Evolutionary conservation across 2,329 filamentous ascomycete species (phyloP), one percentile per base, ranked within the genome.

Genomic region (Epichloe gansuensis): DNA sequence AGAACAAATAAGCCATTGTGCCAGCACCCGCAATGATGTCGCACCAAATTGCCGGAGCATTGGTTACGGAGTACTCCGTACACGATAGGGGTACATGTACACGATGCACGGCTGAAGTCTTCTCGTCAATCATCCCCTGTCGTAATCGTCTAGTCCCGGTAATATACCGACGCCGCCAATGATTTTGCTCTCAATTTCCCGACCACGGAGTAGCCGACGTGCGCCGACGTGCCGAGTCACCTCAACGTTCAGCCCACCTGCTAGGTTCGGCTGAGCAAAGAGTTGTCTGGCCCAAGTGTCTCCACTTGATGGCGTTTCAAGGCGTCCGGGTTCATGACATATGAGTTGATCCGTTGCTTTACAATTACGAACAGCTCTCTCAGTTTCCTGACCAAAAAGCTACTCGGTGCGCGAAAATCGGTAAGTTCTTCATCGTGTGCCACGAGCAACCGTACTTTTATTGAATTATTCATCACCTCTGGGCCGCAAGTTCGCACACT

Each of bases 241-340:
- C 42, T 23, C 8, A 44, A 44, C 6, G 7, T 23, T 15, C 42
- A 44, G 42, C 41, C 38, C 23, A 28, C n/a, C 48, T 38, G 25
- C n/a, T 17, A 41, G 48, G 48, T 15, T 23, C 31, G 31, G 39
- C 34, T 50, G 39, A 44, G 48, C 38, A 5, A 43, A 34, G 39
- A 43, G 12, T 23, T 50, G 39, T 50, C 39, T 37, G 48, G 39
- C 39, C 28, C 38, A 43, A 17, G 42, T 51, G 49, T 50, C 49
- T 51, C 49, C 49, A 51, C 49, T 23, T 39, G 34, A 46, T 51
- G 43, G 47, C 23, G 31, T 48, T 11, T 50, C 41, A 41, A 11
- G 17, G 41, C 34, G 41, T 21, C 31, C 21, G 21, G 21, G 25
- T 28, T 21, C 25, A 21, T n/a, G 39, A 41, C 48, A 34, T 8